phyloP scores from a whole-genome alignment of 2,329 filamentous ascomycete species.

The Arachnomyces sp. region DNA sequence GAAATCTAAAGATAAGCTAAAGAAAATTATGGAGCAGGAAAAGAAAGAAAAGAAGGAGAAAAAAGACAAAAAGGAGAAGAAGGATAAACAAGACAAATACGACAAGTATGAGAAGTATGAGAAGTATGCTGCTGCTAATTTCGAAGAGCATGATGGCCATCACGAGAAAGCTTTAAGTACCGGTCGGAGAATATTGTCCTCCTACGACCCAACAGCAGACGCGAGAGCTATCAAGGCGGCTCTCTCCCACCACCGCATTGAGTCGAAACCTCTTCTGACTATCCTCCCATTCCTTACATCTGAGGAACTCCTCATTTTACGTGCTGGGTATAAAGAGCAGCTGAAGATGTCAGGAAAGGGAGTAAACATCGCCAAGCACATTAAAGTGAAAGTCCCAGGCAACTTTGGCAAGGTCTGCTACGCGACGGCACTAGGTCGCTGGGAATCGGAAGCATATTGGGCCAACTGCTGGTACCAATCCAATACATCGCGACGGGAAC shows the following conservation, averaged over 20 bases:
- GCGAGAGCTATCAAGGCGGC: slow-evolving; percentile 68
- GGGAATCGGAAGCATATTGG: slow-evolving; percentile 95
- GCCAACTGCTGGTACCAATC: slow-evolving; percentile 96
- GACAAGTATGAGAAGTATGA: slow-evolving; percentile 16
- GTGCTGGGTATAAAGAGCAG: slow-evolving; percentile 81
- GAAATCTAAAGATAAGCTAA: slow-evolving; percentile 9
- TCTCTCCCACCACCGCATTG: slow-evolving; percentile 58
- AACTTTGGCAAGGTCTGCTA: slow-evolving; percentile 88
- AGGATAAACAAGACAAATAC: slow-evolving; percentile 21
- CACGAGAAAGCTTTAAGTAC: slow-evolving; percentile 33
- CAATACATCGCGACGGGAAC: slow-evolving; percentile 71
- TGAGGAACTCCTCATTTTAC: slow-evolving; percentile 77
- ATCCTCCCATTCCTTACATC: slow-evolving; percentile 78
- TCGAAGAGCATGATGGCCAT: slow-evolving; percentile 18
- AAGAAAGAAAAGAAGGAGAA: slow-evolving; percentile 18
- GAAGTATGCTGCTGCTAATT: slow-evolving; percentile 17
- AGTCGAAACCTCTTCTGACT: slow-evolving; percentile 65
- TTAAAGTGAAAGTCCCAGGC: slow-evolving; percentile 36
- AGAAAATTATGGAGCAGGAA: slow-evolving; percentile 7
- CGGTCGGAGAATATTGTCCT: slow-evolving; percentile 55
- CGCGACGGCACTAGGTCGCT: slow-evolving; percentile 76
- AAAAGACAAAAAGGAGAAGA: slow-evolving; percentile 24
- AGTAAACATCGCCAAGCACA: slow-evolving; percentile 44
- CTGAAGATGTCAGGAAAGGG: slow-evolving; percentile 56
- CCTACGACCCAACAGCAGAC: slow-evolving; percentile 77